phyloP scores from a whole-genome alignment of 1,139 yeast genomes.

The Suhomyces kunorum region DNA sequence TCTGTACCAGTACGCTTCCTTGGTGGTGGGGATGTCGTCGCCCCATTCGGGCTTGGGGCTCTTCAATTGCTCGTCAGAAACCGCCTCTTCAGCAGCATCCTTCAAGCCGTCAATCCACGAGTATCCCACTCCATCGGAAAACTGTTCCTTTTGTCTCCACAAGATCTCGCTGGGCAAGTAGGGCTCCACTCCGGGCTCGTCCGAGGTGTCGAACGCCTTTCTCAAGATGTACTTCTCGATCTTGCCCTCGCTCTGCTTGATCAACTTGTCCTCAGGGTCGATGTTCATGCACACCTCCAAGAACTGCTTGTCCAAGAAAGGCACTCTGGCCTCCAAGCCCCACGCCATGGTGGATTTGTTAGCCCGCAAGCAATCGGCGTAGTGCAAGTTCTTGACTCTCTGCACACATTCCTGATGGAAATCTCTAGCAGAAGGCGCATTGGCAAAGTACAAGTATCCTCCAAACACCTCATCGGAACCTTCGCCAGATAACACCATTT shows the following conservation, averaged over 20 bases:
- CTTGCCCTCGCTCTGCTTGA: conserved; percentile 62
- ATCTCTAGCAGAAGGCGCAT: conserved; percentile 88
- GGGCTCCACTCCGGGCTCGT: conserved; percentile 68
- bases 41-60: conserved; percentile 97
- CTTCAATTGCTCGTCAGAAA: conserved; percentile 86
- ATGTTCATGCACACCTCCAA: conserved; percentile 92
- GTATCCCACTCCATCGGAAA: conserved; percentile 99
- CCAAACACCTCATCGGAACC: conserved; percentile 99
- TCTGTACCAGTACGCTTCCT: conserved; percentile 99
- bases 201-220: conserved; percentile 92
- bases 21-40: conserved; percentile 87
- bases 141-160: conserved; percentile 99
- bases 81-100: conserved; percentile 86
- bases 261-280: conserved; percentile 88
- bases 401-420: conserved; percentile 95
- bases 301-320: conserved; percentile 93
- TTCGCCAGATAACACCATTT: conserved; percentile 98
- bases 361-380: conserved; percentile 97
- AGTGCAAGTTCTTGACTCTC: conserved; percentile 95
- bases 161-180: conserved; percentile 94
- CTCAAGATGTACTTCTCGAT: conserved; percentile 95
- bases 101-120: conserved; percentile 98
- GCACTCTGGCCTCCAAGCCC: conserved; percentile 99
- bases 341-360: conserved; percentile 99
- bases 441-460: conserved; percentile 95